phyloP scores from a whole-genome alignment of 805 yeast genomes.

The Nakazawaea peltata region DNA sequence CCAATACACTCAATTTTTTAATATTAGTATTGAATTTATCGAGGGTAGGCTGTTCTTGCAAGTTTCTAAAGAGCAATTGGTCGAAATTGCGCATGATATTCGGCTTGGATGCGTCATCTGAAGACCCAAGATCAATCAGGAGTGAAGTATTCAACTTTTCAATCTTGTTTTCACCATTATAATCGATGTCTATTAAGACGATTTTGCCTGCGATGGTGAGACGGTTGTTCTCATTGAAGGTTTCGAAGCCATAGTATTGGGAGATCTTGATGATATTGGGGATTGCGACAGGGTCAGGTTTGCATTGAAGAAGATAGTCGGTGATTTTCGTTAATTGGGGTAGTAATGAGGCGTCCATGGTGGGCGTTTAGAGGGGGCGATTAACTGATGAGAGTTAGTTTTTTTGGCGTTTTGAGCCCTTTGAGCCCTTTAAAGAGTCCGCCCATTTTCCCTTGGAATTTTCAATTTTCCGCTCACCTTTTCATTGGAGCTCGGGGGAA shows the following conservation, averaged over 20 bases:
- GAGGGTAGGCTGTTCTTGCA: neutral
- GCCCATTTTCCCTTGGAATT: no score
- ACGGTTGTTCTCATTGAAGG: conserved; percentile 28
- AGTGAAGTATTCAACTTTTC: conserved; percentile 12
- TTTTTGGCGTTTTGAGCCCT: no score
- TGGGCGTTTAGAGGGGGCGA: no score
- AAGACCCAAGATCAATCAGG: conserved; percentile 1
- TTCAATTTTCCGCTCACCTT: no score
- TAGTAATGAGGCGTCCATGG: conserved; percentile 24
- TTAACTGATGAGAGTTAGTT: no score
- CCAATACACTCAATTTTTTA: conserved; percentile 6
- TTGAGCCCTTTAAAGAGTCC: no score
- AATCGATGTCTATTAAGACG: conserved; percentile 28
- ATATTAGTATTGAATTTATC: conserved; percentile 7
- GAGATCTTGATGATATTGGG: conserved; percentile 25
- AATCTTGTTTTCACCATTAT: conserved; percentile 12
- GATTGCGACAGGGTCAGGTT: conserved; percentile 26
- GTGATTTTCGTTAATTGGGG: conserved; percentile 24
- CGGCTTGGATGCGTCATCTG: neutral
- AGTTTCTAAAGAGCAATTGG: neutral
- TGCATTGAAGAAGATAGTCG: conserved; percentile 20
- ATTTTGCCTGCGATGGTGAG: conserved; percentile 27
- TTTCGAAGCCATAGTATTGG: conserved; percentile 29
- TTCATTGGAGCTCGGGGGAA: no score
- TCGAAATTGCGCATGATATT: conserved; percentile 3